phyloP scores from a whole-genome alignment of 139 green algal genomes.

The Ostreobium quekettii region DNA sequence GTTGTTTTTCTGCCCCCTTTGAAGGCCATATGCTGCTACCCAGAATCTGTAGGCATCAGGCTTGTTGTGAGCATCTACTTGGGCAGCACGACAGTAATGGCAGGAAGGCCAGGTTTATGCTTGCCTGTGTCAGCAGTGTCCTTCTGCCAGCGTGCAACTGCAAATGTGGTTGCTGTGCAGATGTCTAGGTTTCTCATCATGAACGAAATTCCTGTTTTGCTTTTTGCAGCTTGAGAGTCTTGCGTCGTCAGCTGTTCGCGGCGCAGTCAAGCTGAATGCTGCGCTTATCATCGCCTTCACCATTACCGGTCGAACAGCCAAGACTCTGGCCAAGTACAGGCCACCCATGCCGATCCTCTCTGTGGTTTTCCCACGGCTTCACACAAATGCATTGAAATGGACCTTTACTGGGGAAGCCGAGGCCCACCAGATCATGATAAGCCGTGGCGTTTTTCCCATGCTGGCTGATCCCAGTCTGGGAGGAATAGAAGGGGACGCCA shows the following conservation, averaged over 20 bases:
- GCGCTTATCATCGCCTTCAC: slow-evolving; percentile 78
- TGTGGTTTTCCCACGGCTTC: slow-evolving; percentile 5
- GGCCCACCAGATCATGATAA: not conserved
- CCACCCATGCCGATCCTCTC: slow-evolving; percentile 20
- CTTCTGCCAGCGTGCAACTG: no score
- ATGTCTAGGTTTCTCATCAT: no score
- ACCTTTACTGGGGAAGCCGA: slow-evolving; percentile 1
- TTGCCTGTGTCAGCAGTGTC: no score
- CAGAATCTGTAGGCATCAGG: no score
- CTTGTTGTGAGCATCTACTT: no score
- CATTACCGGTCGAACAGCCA: slow-evolving; percentile 62
- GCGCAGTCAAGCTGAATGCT: slow-evolving; percentile 73
- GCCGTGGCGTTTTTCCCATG: not conserved
- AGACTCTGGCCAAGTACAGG: slow-evolving; percentile 66
- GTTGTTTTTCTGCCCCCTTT: no score
- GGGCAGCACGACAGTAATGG: no score
- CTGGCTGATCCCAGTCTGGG: slow-evolving; percentile 10
- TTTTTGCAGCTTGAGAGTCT: slow-evolving; percentile 68
- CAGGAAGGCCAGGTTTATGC: no score
- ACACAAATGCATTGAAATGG: slow-evolving; percentile 7
- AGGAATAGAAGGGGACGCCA: not conserved
- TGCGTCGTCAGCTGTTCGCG: slow-evolving; percentile 71
- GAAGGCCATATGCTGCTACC: no score
- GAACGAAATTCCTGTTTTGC: no score
- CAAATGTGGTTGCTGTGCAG: no score